A percentile compares a stretch with the other conserved stretches of the same genome.
These are phyloP conservation scores for Candida broadrunensis DNA, from an alignment of 805 yeast genomes.

Conservation along the genomic window DNA sequence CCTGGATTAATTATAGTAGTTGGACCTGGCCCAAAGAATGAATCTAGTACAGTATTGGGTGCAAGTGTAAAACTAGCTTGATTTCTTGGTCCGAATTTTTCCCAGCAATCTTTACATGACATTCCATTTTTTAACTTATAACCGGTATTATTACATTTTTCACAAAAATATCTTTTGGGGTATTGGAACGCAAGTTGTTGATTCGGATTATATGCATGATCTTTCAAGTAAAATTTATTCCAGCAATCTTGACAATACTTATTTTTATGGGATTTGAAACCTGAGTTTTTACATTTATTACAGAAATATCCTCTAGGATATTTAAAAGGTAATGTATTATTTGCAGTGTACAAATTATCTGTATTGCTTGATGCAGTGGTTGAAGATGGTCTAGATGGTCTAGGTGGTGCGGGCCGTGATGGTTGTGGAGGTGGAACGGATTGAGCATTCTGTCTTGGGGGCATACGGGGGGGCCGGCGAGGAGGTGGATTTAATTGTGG, in stretches of 20 bases:
- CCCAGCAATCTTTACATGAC: constrained; percentile 47
- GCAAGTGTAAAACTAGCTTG: neutral
- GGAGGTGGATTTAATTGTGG: constrained; percentile 1
- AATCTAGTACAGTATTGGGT: neutral
- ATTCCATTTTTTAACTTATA: constrained; percentile 56
- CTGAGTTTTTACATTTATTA: constrained; percentile 71
- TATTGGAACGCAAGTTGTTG: constrained; percentile 60
- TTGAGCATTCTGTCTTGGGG: constrained; percentile 8
- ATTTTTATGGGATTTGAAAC: constrained; percentile 61
- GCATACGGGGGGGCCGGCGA: neutral
- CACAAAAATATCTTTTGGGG: constrained; percentile 59
- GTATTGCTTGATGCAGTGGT: neutral
- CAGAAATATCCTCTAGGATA: constrained; percentile 67
- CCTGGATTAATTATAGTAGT: constrained; percentile 15
- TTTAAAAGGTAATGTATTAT: constrained; percentile 54
- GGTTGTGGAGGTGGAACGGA: constrained; percentile 4
- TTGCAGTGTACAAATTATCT: constrained; percentile 36
- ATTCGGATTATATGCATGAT: constrained; percentile 43
- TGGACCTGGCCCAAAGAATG: neutral
- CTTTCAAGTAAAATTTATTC: constrained; percentile 40
- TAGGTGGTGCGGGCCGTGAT: neutral
- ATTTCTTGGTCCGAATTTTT: constrained; percentile 39
- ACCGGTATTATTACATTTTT: constrained; percentile 74
- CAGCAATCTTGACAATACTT: constrained; percentile 69
- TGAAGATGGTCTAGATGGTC: constrained; percentile 5